Base-by-base conservation (phyloP, 176 grass and related monocot genomes). In the Oryza meridionalis region DNA sequence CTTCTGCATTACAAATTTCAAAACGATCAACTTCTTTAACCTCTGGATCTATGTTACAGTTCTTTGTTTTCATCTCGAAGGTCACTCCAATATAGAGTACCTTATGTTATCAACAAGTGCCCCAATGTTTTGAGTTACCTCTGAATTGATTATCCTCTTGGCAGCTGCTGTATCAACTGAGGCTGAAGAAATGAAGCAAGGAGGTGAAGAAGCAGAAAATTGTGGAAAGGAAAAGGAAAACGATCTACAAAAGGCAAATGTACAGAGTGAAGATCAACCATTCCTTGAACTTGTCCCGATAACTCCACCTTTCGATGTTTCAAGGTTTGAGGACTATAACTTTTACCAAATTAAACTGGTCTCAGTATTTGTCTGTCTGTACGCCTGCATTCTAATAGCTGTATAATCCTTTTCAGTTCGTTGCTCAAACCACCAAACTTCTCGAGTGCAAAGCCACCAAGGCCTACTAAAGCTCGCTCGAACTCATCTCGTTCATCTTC, bases 381-480 rank as follows among this genome's bases (percentile, higher is more conserved):
- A 70, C n/a, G 46, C 70, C 37, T 69, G 35, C 8, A 76, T 78
- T 44, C 77, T 33, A 81, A 68, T 65, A 75, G 14, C 31, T 37
- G 25, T 65, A 73, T 66, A 24, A 65, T 55, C 16, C 49, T 58
- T 73, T 87, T 51, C 93, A 99, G 96, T 74, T 89, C 50, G 33
- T 84, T 84, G 53, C 59, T 96, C 45, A 90, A 98, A 59, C 76
- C 80, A 51, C 91, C 88, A 67, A 90, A 78, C 64, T 98, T 92
- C 86, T 93, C 96, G 45, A 94, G 78, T 69, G 89, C 85, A 77
- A 99, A 99, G 44, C 91, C 91, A 26, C 93, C 96, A 59, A 92
- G 91, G 66, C 84, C 89, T 65, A 78, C 79, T 15, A 89, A 87
- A 71, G 27, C 89, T 70, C 86, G 88, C 4, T 90, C 81, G 67